Evolutionary conservation across 2,329 filamentous ascomycete species (phyloP), one percentile per base, ranked within the genome.

Genomic region (Alternaria gaisen): DNA sequence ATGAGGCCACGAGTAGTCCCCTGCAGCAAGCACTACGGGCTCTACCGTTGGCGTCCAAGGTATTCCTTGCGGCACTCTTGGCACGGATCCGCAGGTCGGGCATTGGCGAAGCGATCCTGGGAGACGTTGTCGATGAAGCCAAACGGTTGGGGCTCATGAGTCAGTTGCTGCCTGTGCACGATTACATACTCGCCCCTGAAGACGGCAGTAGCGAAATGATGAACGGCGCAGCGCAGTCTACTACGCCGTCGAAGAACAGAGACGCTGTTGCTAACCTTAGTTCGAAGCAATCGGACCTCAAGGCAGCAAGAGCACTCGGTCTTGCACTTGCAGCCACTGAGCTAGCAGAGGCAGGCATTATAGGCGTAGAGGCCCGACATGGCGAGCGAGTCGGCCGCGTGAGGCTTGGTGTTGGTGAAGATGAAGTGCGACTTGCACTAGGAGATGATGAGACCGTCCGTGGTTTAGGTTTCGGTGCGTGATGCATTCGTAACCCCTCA

Each of bases 1-100:
- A 91, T 72, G 95, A 99, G 81, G 94, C 94, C 5, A 98, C 94
- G 0, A 93, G 91, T 4, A 97, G 92, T 58, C 95, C 95, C 2
- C 83, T 97, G 59, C 94, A 97, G 75, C 92, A 95, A 76, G 93
- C 93, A 73, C 86, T 99, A 36, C 91, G 93, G 51, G 87, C 89
- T 18, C 86, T 98, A 22, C 92, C 95, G 0, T 85, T 97, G 42
- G 86, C 90, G 26, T 89, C 90, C 12, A 97, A 97, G 74, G 83
- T 98, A 36, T 89, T 98, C 68, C 87, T 99, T 53, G 90, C 92
- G 2, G 93, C 93, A 7, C 83, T 99, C 16, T 80, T 97, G 38
- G 86, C 92, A 28, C 87, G 93, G 26, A 89, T 92, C 36, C 88
- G 94, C 61, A 86, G 94, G 55, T 95, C 91, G 1, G 95, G 95